phyloP scores from a whole-genome alignment of 2,329 filamentous ascomycete genomes.

The Phialemoniopsis sp. region DNA sequence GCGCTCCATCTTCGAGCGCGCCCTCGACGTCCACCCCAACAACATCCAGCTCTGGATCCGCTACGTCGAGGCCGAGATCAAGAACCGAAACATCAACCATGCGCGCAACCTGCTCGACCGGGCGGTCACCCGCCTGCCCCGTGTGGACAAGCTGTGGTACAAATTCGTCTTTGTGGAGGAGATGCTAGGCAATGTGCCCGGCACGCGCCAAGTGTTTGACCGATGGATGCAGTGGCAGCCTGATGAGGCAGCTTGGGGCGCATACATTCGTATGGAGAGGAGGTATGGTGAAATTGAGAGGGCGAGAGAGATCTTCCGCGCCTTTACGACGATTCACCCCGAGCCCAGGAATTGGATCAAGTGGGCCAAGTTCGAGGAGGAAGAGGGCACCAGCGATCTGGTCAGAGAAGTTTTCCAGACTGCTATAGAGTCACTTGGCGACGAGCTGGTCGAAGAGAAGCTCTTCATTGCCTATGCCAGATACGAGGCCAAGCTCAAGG shows the following conservation, averaged over 20 bases:
- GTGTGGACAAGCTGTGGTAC: constrained; percentile 97
- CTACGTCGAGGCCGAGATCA: constrained; percentile 93
- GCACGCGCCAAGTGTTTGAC: constrained; percentile 91
- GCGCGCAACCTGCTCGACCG: constrained; percentile 91
- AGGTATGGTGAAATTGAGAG: constrained; percentile 88
- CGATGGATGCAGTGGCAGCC: constrained; percentile 99
- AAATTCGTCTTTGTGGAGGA: constrained; percentile 99
- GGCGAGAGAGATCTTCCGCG: constrained; percentile 83
- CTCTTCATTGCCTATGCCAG: constrained; percentile 94
- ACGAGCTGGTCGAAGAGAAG: constrained; percentile 94
- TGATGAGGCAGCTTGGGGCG: constrained; percentile 90
- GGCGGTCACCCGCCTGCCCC: constrained; percentile 85
- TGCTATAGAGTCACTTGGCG: constrained; percentile 84
- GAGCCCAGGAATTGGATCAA: constrained; percentile 98
- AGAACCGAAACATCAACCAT: constrained; percentile 92
- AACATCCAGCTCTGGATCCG: constrained; percentile 81
- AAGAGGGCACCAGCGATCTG: constrained; percentile 85
- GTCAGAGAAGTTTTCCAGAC: constrained; percentile 89
- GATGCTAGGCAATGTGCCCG: constrained; percentile 90
- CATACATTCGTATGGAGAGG: constrained; percentile 97
- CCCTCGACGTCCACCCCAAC: constrained; percentile 86
- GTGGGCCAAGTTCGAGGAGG: constrained; percentile 96
- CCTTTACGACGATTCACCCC: constrained; percentile 88
- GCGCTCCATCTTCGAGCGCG: constrained; percentile 89
- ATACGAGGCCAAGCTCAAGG: constrained; percentile 91